Evolutionary conservation across 2,329 filamentous ascomycete genomes (phyloP), one percentile per base, ranked within the genome.

Genomic region (Ascochyta fabae): DNA sequence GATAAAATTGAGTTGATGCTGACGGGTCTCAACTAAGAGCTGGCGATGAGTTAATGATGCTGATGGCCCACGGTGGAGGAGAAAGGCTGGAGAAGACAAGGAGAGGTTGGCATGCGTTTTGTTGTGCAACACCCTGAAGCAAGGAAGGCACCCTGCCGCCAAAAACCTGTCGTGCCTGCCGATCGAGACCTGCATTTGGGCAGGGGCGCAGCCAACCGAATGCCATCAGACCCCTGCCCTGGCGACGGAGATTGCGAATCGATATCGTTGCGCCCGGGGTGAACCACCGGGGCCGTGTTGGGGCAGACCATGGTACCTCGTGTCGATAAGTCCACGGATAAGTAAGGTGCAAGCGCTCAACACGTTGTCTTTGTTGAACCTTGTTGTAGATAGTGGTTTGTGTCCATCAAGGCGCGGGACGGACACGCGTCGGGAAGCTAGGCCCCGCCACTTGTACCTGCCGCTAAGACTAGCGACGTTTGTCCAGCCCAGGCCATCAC

Each of bases 91-190:
- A 24, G 41, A 34, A 43, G 39, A 45, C 27, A 53, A 42, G 54
- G 31, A 51, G 59, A 60, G 59, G 61, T 55, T 62, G 60, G 60
- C 57, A 51, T 57, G 59, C 58, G 58, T 59, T 49, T 56, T 60
- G 53, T 60, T 59, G 60, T 61, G 56, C 60, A 61, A 63, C 60
- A 44, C 29, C 46, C 31, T 36, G 31, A 60, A 60, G 60, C 55
- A 60, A 63, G 60, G 60, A 54, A 58, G 24, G 35, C 48, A 54
- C 54, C 51, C 52, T 54, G 48, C 48, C 39, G 40, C 39, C 39
- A n/a, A 44, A 56, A 58, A 35, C 53, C 50, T 46, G 53, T 56
- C 45, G 60, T 63, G 46, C 58, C 58, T 63, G 60, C 56, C 50
- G 60, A 61, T 59, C 53, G 23, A 45, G 19, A 16, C 33, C 55